Evolutionary conservation across 140 eudicot genomes (phyloP).

Genomic region (Eryngium alpinum): DNA sequence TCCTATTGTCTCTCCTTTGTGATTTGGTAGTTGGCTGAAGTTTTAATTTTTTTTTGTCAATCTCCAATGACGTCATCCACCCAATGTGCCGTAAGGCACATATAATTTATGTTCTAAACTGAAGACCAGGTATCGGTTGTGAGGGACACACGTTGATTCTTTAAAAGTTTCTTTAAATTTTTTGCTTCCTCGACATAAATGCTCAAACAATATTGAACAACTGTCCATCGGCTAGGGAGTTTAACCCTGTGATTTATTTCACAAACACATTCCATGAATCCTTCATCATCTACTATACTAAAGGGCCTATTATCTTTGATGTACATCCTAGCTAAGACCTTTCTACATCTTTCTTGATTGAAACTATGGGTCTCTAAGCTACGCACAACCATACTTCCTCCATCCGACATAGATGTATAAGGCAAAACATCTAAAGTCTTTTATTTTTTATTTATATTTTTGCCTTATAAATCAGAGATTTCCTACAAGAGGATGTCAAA

Average conservation of each 20-base stretch:
- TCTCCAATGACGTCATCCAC: slow-evolving; percentile 2
- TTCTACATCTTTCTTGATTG: slow-evolving; percentile 13
- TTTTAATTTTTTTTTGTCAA: not conserved
- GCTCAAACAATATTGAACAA: not conserved
- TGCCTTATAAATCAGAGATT: not conserved
- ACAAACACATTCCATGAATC: not conserved
- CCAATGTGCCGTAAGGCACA: slow-evolving; percentile 10
- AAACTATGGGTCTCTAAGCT: not conserved
- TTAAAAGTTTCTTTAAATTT: not conserved
- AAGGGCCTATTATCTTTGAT: slow-evolving; percentile 14
- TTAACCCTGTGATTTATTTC: not conserved
- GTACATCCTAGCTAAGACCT: slow-evolving; percentile 1
- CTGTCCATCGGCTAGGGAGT: not conserved
- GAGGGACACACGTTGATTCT: not conserved
- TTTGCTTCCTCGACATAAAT: not conserved
- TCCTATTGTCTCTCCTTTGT: slow-evolving; percentile 14
- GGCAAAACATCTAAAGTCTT: not conserved
- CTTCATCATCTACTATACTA: slow-evolving; percentile 16
- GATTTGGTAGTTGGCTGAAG: slow-evolving; percentile 7
- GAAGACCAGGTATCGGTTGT: not conserved
- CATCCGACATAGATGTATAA: not conserved
- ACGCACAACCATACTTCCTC: not conserved
- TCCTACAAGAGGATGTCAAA: not conserved
- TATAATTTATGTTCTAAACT: not conserved
- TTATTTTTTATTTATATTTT: no score